phyloP scores from a whole-genome alignment of 257 asterid species.

The Scutellaria minor region DNA sequence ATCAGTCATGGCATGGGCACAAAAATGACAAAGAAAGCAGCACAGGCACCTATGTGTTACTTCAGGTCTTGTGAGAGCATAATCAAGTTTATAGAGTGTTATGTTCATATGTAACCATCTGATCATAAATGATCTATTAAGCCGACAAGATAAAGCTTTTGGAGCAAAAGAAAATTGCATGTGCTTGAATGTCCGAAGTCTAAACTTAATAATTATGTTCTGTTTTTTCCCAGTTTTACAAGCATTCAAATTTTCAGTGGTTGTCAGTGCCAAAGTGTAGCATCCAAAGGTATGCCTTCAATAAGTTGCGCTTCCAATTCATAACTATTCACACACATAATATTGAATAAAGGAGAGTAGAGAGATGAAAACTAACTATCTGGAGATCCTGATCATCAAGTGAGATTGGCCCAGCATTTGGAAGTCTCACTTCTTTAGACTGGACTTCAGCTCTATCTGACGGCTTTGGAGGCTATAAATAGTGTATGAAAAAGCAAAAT shows the following conservation, averaged over 20 bases:
- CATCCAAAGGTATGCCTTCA: slow-evolving; percentile 19
- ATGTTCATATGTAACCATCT: no score
- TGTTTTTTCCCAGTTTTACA: not conserved
- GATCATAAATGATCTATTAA: no score
- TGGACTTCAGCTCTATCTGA: slow-evolving; percentile 89
- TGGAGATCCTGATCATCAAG: slow-evolving; percentile 61
- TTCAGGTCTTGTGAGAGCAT: no score
- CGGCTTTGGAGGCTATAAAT: slow-evolving; percentile 75
- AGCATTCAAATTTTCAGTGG: not conserved
- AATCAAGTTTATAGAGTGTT: no score
- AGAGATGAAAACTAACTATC: slow-evolving; percentile 39
- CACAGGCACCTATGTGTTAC: no score
- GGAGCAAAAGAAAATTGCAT: no score
- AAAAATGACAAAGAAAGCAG: no score
- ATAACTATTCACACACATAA: slow-evolving; percentile 9
- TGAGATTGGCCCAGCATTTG: slow-evolving; percentile 69
- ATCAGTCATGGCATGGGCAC: no score
- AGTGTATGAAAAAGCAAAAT: not conserved
- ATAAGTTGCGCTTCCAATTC: not conserved
- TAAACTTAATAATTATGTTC: slow-evolving; percentile 18
- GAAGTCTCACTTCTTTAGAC: slow-evolving; percentile 81
- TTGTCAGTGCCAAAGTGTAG: slow-evolving; percentile 14
- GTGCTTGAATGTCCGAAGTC: no score
- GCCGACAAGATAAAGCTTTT: no score
- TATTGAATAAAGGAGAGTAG: slow-evolving; percentile 16